Evolutionary conservation across 2,329 filamentous ascomycete genomes (phyloP).

Genomic region (Monosporascus sp.): DNA sequence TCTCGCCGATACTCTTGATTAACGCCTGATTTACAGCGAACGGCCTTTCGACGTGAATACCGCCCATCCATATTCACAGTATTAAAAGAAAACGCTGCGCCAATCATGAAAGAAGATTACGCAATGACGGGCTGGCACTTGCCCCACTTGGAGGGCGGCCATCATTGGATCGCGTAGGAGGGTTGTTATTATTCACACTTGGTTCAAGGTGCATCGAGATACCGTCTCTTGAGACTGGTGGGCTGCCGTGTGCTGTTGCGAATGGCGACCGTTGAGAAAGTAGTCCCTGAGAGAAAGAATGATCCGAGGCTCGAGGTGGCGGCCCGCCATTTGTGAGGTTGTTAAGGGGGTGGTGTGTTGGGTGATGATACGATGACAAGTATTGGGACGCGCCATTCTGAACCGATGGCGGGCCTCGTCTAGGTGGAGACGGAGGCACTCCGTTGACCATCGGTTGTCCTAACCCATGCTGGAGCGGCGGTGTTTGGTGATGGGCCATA

Average conservation of each 20-base stretch:
- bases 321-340: conserved; percentile 35
- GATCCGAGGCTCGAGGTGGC: conserved; percentile 39
- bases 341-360: conserved; percentile 23
- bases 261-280: conserved; percentile 37
- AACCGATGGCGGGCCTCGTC: conserved; percentile 37
- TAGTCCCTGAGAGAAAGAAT: conserved; percentile 40
- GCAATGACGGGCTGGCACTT: conserved; percentile 70
- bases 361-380: conserved; percentile 28
- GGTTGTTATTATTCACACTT: conserved; percentile 23
- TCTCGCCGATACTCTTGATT: not conserved
- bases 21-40: not conserved
- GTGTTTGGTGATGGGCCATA: conserved; percentile 36
- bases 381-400: conserved; percentile 35
- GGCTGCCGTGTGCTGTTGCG: conserved; percentile 39
- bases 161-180: conserved; percentile 27
- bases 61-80: not conserved
- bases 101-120: conserved; percentile 62
- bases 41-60: not conserved
- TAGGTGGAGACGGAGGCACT: conserved; percentile 44
- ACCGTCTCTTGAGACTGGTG: conserved; percentile 38
- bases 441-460: conserved; percentile 39
- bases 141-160: conserved; percentile 52
- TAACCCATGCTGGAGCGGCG: conserved; percentile 38
- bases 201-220: conserved; percentile 26
- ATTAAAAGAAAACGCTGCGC: not conserved